These are phyloP conservation scores for Puccinia horiana DNA, from an alignment of 1,284 basidiomycete species.

Conservation along the genomic window DNA sequence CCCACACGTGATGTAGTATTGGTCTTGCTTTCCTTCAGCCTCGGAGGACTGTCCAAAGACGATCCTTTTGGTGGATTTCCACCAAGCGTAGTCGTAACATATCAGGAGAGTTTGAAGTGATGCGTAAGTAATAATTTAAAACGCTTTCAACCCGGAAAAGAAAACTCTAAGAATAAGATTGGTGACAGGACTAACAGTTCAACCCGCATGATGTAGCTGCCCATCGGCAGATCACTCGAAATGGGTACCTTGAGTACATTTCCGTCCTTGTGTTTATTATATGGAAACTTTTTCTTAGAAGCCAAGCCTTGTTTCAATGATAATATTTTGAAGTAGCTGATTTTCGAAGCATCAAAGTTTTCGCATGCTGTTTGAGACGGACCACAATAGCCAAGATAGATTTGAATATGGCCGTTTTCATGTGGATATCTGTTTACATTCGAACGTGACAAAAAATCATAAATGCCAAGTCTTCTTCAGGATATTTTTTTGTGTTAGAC, in stretches of 20 bases:
- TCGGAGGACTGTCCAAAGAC: slow-evolving; percentile 28
- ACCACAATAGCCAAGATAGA: slow-evolving; percentile 45
- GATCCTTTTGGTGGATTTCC: slow-evolving; percentile 15
- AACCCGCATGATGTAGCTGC: slow-evolving; percentile 42
- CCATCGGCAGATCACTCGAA: slow-evolving; percentile 24
- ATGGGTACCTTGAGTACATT: slow-evolving; percentile 39
- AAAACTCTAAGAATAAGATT: neutral
- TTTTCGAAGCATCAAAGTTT: slow-evolving; percentile 37
- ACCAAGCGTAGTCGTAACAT: neutral
- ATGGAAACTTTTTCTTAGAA: slow-evolving; percentile 27
- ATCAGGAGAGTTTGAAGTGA: neutral
- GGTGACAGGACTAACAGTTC: slow-evolving; percentile 38
- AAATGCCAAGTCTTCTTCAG: neutral
- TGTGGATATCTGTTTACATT: slow-evolving; percentile 23
- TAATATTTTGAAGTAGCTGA: slow-evolving; percentile 46
- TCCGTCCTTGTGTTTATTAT: slow-evolving; percentile 30
- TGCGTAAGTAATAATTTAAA: neutral
- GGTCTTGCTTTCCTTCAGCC: slow-evolving; percentile 46
- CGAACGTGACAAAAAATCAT: neutral
- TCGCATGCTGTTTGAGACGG: slow-evolving; percentile 27
- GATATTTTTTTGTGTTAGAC: neutral
- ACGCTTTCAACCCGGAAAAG: neutral
- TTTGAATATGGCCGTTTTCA: slow-evolving; percentile 40
- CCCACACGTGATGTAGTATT: slow-evolving; percentile 42
- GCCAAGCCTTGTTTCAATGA: slow-evolving; percentile 16